Evolutionary conservation across 2,329 filamentous ascomycete species (phyloP).

Genomic region (Aspergillus japonicus): DNA sequence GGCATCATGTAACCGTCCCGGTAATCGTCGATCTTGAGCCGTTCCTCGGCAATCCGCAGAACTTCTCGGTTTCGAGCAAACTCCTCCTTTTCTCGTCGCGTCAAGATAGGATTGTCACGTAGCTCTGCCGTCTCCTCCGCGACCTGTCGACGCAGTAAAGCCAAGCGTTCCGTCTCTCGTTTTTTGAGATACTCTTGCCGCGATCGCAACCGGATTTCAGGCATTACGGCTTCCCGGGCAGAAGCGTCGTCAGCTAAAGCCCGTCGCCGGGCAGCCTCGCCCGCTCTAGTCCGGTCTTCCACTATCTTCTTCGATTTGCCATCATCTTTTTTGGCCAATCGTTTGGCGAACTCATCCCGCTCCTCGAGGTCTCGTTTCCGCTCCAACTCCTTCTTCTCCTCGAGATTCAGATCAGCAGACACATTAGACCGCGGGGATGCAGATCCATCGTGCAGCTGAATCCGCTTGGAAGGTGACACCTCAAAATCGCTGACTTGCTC

Average conservation of each 20-base stretch:
- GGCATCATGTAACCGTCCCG: conserved; percentile 90
- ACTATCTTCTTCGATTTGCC: conserved; percentile 68
- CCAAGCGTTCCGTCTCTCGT: conserved; percentile 79
- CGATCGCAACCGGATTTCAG: conserved; percentile 77
- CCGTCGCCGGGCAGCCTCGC: conserved; percentile 60
- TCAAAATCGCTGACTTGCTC: conserved; percentile 58
- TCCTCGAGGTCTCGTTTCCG: conserved; percentile 69
- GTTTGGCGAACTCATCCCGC: conserved; percentile 74
- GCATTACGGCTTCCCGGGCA: conserved; percentile 68
- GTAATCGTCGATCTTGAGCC: conserved; percentile 84
- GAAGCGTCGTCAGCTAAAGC: conserved; percentile 66
- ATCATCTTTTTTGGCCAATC: conserved; percentile 70
- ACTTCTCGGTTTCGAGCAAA: conserved; percentile 87
- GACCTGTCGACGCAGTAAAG: conserved; percentile 85
- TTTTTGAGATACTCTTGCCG: conserved; percentile 93
- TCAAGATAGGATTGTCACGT: conserved; percentile 70
- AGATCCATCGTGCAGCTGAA: conserved; percentile 61
- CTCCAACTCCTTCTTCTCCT: conserved; percentile 57
- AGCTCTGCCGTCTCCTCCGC: conserved; percentile 82
- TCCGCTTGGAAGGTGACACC: conserved; percentile 69
- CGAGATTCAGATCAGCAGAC: conserved; percentile 58
- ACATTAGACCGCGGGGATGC: conserved; percentile 31
- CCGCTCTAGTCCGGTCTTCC: conserved; percentile 58
- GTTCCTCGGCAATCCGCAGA: conserved; percentile 76
- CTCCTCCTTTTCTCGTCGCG: conserved; percentile 76